Evolutionary conservation across 257 asterid species (phyloP).

Genomic region (Plantago ovata): DNA sequence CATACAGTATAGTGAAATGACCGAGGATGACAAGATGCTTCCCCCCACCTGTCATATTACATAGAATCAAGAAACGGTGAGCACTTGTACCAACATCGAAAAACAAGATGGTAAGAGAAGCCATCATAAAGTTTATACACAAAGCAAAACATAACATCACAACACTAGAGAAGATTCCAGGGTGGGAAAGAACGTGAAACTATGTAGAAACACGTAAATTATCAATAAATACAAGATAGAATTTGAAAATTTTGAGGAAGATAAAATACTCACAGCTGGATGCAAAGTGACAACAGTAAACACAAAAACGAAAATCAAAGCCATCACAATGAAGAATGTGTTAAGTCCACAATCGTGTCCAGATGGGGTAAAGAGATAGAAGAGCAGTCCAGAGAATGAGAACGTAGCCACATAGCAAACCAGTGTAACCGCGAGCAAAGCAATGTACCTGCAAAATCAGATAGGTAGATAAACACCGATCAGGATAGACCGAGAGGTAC

Average conservation of each 20-base stretch:
- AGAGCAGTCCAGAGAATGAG: conserved; percentile 76
- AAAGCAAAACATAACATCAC: no score
- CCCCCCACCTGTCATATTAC: conserved; percentile 57
- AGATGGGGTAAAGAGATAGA: conserved; percentile 78
- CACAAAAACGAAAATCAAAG: conserved; percentile 56
- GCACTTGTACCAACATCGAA: neutral
- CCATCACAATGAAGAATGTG: conserved; percentile 77
- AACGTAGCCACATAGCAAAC: conserved; percentile 78
- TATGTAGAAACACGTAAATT: neutral
- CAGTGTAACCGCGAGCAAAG: conserved; percentile 79
- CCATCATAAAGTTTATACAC: neutral
- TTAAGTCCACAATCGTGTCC: conserved; percentile 93
- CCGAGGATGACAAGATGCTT: conserved; percentile 88
- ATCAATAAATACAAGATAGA: neutral
- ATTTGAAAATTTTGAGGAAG: conserved; percentile 5
- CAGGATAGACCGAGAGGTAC: no score
- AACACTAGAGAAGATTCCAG: no score
- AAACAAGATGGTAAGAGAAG: neutral
- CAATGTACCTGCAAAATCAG: conserved; percentile 61
- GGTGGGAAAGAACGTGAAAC: neutral
- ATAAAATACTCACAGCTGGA: conserved; percentile 62
- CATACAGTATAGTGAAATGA: conserved; percentile 84
- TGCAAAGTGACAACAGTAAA: conserved; percentile 80
- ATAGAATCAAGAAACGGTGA: conserved; percentile 5
- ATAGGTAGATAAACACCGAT: neutral